These are phyloP conservation scores for Diaporthe capsici DNA, from an alignment of 2,329 filamentous ascomycete genomes.

Conservation along the genomic window DNA sequence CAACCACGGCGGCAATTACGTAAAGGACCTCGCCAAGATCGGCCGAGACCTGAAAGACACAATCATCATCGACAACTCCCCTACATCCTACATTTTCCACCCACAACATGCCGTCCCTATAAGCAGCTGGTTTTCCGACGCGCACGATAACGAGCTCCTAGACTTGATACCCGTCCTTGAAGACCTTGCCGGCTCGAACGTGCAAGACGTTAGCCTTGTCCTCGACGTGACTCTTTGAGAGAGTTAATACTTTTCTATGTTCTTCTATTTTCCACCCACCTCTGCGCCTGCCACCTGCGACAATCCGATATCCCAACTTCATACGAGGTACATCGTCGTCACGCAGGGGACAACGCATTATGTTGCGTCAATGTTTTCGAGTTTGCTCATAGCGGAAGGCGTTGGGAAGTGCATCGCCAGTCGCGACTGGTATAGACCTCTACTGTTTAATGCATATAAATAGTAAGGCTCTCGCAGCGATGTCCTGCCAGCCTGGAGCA, in stretches of 20 bases:
- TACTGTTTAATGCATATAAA: conserved; percentile 53
- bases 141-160: conserved; percentile 97
- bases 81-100: conserved; percentile 99
- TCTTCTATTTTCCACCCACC: conserved; percentile 43
- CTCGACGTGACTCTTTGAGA: conserved; percentile 87
- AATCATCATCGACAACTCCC: conserved; percentile 99
- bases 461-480: conserved; percentile 43
- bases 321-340: conserved; percentile 43
- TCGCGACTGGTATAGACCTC: conserved; percentile 46
- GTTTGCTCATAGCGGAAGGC: conserved; percentile 66
- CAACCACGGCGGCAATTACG: conserved; percentile 99
- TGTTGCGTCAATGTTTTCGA: conserved; percentile 41
- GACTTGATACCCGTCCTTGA: conserved; percentile 98
- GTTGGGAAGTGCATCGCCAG: conserved; percentile 57
- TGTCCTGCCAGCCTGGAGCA: conserved; percentile 41
- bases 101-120: conserved; percentile 98
- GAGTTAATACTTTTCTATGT: conserved; percentile 51
- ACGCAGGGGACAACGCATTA: conserved; percentile 38
- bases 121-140: conserved; percentile 99
- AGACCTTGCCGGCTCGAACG: conserved; percentile 89
- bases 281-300: conserved; percentile 34
- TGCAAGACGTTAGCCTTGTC: conserved; percentile 96
- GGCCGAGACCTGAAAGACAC: conserved; percentile 96
- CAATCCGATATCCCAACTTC: conserved; percentile 41
- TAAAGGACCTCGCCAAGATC: conserved; percentile 98